These are phyloP conservation scores for Chlamydomonas sphaeroides DNA, from an alignment of 139 green algal species.

Conservation along the genomic window DNA sequence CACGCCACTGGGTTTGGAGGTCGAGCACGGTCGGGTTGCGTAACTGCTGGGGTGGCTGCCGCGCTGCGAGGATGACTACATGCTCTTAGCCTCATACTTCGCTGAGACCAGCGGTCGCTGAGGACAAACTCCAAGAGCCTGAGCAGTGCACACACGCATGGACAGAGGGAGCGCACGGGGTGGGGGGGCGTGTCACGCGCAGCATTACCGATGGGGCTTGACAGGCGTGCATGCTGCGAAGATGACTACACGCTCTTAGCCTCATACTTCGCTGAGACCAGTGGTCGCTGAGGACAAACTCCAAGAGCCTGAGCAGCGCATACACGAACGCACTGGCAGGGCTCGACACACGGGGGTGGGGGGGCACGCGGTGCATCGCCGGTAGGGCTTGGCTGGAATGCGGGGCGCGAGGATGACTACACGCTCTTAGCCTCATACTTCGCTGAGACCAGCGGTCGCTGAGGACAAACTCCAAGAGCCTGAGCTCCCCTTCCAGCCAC, in stretches of 20 bases:
- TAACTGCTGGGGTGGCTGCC: too few species aligned
- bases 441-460: constrained; percentile 15
- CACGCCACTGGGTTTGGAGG: not conserved
- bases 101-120: constrained; percentile 17
- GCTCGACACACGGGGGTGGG: too few species aligned
- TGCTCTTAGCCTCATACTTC: constrained; percentile 42
- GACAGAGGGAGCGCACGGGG: too few species aligned
- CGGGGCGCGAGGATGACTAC: not conserved
- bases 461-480: constrained; percentile 31
- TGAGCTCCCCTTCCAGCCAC: not conserved
- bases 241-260: not conserved
- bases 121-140: constrained; percentile 2
- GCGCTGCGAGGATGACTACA: constrained; percentile 9
- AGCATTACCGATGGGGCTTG: too few species aligned
- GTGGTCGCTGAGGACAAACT: not conserved
- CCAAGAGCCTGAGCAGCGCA: not conserved
- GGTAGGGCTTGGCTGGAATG: too few species aligned
- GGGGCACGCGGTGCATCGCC: too few species aligned
- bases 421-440: not conserved
- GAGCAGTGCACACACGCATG: not conserved
- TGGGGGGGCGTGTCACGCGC: too few species aligned
- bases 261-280: constrained; percentile 2
- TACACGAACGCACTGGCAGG: too few species aligned
- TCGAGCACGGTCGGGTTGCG: not conserved
- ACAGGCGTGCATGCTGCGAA: too few species aligned